Conservation (phyloP, 2,329 filamentous ascomycete genomes). For the Fusarium sp. region DNA sequence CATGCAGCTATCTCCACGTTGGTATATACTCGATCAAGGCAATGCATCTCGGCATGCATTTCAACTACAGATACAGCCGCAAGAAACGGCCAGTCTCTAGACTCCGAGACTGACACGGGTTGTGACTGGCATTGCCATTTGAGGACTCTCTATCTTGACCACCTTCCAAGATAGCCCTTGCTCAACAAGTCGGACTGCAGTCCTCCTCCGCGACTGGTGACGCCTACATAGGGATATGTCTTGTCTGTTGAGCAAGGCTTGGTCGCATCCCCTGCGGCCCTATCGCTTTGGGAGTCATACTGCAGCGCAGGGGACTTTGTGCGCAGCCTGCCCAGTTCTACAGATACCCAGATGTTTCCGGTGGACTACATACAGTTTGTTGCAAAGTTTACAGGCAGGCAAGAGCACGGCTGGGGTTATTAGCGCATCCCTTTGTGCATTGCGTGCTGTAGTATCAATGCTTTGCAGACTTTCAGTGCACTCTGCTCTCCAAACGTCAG, state of each 20-base stretch:
- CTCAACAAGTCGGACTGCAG: slow-evolving; percentile 1
- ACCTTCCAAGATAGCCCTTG: neutral
- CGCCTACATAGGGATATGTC: neutral
- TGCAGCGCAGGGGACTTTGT: slow-evolving; percentile 13
- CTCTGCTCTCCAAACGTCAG: slow-evolving; percentile 19
- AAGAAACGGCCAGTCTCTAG: neutral
- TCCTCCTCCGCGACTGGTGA: slow-evolving; percentile 11
- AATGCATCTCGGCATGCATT: slow-evolving; percentile 22
- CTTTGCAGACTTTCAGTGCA: slow-evolving; percentile 7
- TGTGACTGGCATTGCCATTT: neutral
- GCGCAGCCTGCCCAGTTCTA: slow-evolving; percentile 7
- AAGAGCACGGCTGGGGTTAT: neutral
- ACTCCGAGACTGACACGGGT: slow-evolving; percentile 2
- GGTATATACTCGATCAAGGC: slow-evolving; percentile 10
- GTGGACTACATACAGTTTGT: neutral
- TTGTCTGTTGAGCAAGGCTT: neutral
- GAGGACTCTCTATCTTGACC: neutral
- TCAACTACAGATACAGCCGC: slow-evolving; percentile 2
- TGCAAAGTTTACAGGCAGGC: neutral
- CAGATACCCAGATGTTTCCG: neutral
- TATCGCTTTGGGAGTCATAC: slow-evolving; percentile 6
- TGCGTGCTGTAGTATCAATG: slow-evolving; percentile 1
- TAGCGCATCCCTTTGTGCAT: slow-evolving; percentile 3
- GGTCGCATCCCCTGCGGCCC: slow-evolving; percentile 6
- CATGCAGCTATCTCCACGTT: slow-evolving; percentile 34